Evolutionary conservation across 352 stramenopile species (phyloP).

Genomic region (Hyaloperonospora brassicae): DNA sequence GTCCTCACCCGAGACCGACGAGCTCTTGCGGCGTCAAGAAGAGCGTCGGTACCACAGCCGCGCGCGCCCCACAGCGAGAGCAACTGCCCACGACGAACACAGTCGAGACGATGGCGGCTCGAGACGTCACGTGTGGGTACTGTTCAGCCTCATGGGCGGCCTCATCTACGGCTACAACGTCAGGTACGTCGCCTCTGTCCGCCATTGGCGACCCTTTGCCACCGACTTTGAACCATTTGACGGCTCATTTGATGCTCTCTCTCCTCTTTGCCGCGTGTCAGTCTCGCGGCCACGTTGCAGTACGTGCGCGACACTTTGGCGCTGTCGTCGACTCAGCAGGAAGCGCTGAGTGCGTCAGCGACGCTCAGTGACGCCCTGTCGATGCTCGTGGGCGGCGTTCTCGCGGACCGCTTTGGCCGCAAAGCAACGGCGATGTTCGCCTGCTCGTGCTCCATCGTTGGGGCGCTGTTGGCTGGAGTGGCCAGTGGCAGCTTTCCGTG

Average conservation of each 20-base stretch:
- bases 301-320: constrained; percentile 72
- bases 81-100: too few relatives aligned
- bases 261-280: constrained; percentile 5
- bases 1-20: too few relatives aligned
- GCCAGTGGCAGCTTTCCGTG: constrained; percentile 48
- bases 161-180: constrained; percentile 88
- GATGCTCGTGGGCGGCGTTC: constrained; percentile 64
- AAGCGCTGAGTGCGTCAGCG: constrained; percentile 68
- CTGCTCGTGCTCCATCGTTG: constrained; percentile 61
- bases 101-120: too few relatives aligned
- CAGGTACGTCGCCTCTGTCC: too few relatives aligned
- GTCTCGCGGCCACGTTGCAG: constrained; percentile 65
- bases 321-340: constrained; percentile 56
- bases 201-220: too few relatives aligned
- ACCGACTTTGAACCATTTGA: too few relatives aligned
- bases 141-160: constrained; percentile 74
- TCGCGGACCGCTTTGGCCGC: constrained; percentile 70
- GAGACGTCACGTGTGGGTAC: constrained; percentile 58
- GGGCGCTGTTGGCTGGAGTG: constrained; percentile 44
- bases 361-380: constrained; percentile 74
- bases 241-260: constrained; percentile 13
- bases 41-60: too few relatives aligned
- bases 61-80: too few relatives aligned
- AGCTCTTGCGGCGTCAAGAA: too few relatives aligned
- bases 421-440: constrained; percentile 66